phyloP scores from a whole-genome alignment of 2,329 filamentous ascomycete species.

The Fusarium hainanense region DNA sequence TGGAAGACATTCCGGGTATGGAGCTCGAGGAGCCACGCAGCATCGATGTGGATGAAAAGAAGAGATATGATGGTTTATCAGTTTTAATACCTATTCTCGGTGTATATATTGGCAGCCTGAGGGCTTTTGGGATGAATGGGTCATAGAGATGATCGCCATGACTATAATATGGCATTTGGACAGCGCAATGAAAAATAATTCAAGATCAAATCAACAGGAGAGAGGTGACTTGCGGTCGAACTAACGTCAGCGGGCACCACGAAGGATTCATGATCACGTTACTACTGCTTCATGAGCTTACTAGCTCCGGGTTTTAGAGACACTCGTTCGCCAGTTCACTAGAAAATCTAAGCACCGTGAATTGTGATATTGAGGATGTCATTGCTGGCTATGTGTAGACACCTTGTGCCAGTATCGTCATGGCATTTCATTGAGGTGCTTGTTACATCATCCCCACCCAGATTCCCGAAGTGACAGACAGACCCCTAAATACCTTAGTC shows the following conservation, averaged over 20 bases:
- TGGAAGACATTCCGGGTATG: background rate
- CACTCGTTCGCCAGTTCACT: background rate
- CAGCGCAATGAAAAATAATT: conserved; percentile 31
- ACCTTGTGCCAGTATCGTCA: background rate
- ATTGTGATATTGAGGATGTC: background rate
- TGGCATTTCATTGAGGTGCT: background rate
- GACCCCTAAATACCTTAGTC: conserved; percentile 12
- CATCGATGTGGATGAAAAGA: conserved; percentile 21
- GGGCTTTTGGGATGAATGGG: conserved; percentile 38
- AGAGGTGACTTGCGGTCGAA: background rate
- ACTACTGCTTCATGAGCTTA: background rate
- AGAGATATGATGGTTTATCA: conserved; percentile 41
- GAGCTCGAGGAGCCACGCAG: conserved; percentile 4
- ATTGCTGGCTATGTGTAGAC: background rate
- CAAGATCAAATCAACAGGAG: background rate
- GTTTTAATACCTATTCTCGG: conserved; percentile 48
- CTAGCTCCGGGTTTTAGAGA: background rate
- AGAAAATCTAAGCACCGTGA: background rate
- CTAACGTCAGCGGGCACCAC: conserved; percentile 9
- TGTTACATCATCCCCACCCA: conserved; percentile 19
- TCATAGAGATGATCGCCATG: conserved; percentile 36
- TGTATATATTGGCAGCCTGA: conserved; percentile 43
- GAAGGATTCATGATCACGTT: conserved; percentile 6
- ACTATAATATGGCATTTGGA: conserved; percentile 38
- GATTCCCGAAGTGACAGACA: conserved; percentile 3